phyloP scores from a whole-genome alignment of 495 filamentous ascomycete genomes.

The Penicillium alfredii region DNA sequence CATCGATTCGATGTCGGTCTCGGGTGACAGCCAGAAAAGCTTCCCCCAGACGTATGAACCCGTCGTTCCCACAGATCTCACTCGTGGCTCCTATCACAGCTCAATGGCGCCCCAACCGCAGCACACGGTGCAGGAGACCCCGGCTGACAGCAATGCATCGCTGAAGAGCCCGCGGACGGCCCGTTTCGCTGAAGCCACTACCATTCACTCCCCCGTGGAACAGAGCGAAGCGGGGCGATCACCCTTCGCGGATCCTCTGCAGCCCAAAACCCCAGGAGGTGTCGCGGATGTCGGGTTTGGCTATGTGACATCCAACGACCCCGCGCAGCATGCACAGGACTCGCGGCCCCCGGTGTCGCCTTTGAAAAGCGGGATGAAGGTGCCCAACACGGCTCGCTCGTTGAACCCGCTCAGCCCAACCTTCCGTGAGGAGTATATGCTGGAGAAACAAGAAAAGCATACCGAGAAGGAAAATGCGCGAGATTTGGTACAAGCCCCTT shows the following conservation, averaged over 20 bases:
- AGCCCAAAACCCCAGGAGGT: conserved; percentile 45
- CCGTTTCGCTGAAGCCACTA: conserved; percentile 85
- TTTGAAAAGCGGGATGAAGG: conserved; percentile 78
- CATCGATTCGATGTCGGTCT: conserved; percentile 23
- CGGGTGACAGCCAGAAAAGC: conserved; percentile 21
- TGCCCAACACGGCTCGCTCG: conserved; percentile 69
- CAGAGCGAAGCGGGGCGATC: conserved; percentile 40
- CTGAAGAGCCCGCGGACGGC: conserved; percentile 74
- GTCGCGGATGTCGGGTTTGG: conserved; percentile 86
- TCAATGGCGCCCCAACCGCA: conserved; percentile 27
- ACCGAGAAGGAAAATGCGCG: conserved; percentile 76
- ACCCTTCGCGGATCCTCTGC: conserved; percentile 64
- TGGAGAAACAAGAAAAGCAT: conserved; percentile 72
- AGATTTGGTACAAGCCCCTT: conserved; percentile 62
- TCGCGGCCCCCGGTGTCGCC: conserved; percentile 63
- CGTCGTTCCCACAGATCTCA: conserved; percentile 30
- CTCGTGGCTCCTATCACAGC: conserved; percentile 24
- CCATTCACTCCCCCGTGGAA: conserved; percentile 79
- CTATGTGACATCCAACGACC: conserved; percentile 62
- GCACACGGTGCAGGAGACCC: conserved; percentile 21
- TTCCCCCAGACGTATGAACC: conserved; percentile 32
- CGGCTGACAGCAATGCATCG: conserved; percentile 49
- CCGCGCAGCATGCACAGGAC: conserved; percentile 47
- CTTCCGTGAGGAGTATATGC: conserved; percentile 73
- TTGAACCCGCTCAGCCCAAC: conserved; percentile 75